A percentile compares a stretch with the other conserved stretches of the same genome.
Conservation (phyloP, 148 eudicot species). For the Rhododendron simsii region DNA sequence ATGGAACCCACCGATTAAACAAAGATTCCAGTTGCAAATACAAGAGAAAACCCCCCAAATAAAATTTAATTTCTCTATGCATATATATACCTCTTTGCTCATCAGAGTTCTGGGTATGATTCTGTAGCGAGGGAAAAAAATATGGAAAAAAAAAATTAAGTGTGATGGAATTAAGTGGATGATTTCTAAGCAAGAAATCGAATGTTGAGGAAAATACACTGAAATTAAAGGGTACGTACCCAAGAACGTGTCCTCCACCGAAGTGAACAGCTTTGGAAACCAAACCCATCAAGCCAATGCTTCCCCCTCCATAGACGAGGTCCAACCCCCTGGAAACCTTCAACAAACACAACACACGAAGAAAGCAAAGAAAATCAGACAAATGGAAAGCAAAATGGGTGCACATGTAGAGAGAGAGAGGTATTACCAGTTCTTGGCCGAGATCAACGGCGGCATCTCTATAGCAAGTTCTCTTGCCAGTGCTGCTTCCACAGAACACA, state of each 20-base stretch:
- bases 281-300: constrained; percentile 72
- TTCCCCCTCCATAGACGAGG: constrained; percentile 79
- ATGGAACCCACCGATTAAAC: too few species aligned
- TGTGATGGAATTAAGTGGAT: neutral
- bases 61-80: neutral
- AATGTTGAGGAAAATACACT: neutral
- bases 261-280: constrained; percentile 56
- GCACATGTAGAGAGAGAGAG: neutral
- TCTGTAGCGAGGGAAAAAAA: constrained; percentile 10
- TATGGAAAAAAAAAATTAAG: neutral
- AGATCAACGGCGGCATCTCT: constrained; percentile 49
- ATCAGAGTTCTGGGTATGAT: constrained; percentile 44
- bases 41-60: neutral
- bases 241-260: constrained; percentile 72
- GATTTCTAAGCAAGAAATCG: neutral
- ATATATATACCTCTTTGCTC: constrained; percentile 43
- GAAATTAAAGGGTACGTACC: constrained; percentile 25
- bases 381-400: neutral
- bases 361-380: neutral
- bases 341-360: neutral
- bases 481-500: constrained; percentile 59
- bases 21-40: neutral
- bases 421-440: constrained; percentile 43
- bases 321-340: constrained; percentile 54
- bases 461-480: constrained; percentile 46